These are phyloP conservation scores for Thoreauomyces humboldtii DNA, from an alignment of 192 early-diverging fungal species.

Conservation along the genomic window DNA sequence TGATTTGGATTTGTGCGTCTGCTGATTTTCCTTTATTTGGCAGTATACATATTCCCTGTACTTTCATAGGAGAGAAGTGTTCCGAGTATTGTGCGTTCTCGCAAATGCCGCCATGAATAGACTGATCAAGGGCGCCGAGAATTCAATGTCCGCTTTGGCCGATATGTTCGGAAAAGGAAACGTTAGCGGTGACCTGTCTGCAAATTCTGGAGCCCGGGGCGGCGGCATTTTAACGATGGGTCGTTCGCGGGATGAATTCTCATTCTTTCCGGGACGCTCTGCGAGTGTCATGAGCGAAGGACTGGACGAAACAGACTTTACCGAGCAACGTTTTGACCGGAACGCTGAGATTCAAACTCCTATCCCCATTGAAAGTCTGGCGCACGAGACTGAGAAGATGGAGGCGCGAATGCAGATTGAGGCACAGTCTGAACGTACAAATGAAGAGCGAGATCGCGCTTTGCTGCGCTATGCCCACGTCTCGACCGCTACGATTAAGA, in stretches of 20 bases:
- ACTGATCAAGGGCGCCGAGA: conserved; percentile 57
- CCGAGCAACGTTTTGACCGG: conserved; percentile 24
- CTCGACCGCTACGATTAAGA: conserved; percentile 32
- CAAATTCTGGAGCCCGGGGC: conserved; percentile 36
- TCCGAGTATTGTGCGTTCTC: conserved; percentile 38
- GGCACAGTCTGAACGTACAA: neutral
- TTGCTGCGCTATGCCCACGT: conserved; percentile 39
- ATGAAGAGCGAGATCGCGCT: neutral
- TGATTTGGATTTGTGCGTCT: conserved; percentile 1
- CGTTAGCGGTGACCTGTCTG: conserved; percentile 52
- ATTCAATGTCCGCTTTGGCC: conserved; percentile 44
- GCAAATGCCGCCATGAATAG: conserved; percentile 56
- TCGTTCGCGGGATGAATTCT: conserved; percentile 37
- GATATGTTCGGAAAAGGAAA: conserved; percentile 59
- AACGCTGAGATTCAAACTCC: neutral
- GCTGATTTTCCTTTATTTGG: conserved; percentile 2
- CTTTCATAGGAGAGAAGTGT: conserved; percentile 53
- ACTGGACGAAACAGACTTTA: conserved; percentile 52
- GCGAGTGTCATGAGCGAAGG: conserved; percentile 27
- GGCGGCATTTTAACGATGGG: conserved; percentile 41
- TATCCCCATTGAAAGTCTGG: neutral
- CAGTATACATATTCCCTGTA: conserved; percentile 48
- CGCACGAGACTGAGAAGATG: neutral
- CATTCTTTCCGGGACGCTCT: conserved; percentile 20
- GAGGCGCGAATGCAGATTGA: conserved; percentile 3